Conservation (phyloP, 345 rosid genomes). For the Boechera retrofracta region DNA sequence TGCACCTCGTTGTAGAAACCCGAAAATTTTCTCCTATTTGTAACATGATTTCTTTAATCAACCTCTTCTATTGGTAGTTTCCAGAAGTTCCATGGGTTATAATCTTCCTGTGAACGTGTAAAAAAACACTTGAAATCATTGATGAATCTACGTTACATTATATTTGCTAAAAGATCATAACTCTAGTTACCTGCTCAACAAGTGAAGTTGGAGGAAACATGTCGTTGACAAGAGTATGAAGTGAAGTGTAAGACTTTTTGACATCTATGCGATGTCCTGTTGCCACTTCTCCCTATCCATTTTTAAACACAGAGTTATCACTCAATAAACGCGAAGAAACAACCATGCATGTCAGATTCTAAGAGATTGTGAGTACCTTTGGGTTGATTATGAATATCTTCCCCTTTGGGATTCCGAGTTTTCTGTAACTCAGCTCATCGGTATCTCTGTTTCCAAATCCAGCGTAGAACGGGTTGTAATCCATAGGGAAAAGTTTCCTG, state of each 20-base stretch:
- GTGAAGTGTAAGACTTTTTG: conserved; percentile 79
- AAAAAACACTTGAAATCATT: conserved; percentile 19
- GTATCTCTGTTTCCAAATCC: conserved; percentile 96
- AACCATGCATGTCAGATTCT: conserved; percentile 4
- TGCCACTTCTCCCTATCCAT: conserved; percentile 85
- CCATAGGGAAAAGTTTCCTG: conserved; percentile 81
- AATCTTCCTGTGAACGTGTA: conserved; percentile 73
- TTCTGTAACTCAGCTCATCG: conserved; percentile 84
- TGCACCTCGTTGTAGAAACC: conserved; percentile 20
- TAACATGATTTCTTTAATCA: conserved; percentile 43
- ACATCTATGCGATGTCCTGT: conserved; percentile 73
- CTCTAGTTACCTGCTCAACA: conserved; percentile 68
- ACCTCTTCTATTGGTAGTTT: conserved; percentile 66
- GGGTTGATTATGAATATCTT: conserved; percentile 93
- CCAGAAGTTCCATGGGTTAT: conserved; percentile 87
- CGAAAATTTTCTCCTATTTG: not conserved
- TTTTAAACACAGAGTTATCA: conserved; percentile 3
- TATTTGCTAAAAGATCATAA: not conserved
- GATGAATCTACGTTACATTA: conserved; percentile 2
- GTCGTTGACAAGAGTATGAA: conserved; percentile 89
- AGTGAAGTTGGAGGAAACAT: conserved; percentile 88
- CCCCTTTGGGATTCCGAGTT: conserved; percentile 93
- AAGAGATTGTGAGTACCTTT: conserved; percentile 55
- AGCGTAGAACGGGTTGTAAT: conserved; percentile 90
- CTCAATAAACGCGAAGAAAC: conserved; percentile 21